Evolutionary conservation across 2,329 filamentous ascomycete genomes (phyloP), one percentile per base, ranked within the genome.

Genomic region (Cadophora sp.): DNA sequence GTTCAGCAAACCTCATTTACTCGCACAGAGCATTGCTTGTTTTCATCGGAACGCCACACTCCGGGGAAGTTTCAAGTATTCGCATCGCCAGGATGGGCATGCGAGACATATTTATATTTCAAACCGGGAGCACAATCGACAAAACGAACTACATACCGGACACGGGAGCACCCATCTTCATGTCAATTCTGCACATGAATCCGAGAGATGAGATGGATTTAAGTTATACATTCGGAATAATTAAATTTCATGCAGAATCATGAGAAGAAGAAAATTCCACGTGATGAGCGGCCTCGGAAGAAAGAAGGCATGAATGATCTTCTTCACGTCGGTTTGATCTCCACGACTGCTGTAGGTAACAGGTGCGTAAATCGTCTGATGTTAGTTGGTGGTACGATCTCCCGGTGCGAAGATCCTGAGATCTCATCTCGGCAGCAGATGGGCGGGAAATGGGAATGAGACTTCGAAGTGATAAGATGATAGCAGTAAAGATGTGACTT

Each of bases 221-320:
- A 16, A 46, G 24, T 29, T 62, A 5, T n/a, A 48, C 37, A 31
- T 27, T 12, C 24, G 22, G 51, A 37, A 24, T 62, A 29, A 31
- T 22, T 31, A 14, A 5, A 29, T 9, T 2, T 46, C 7, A 11
- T 29, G 24, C 34, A 46, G 58, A 60, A 40, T 60, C 12, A 16
- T 26, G 40, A 27, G 8, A 29, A 61, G 2, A 11, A 4, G 6
- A 14, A 37, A n/a, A n/a, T n/a, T 37, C 26, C 40, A 34, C 24
- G 46, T 51, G 40, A 62, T 14, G 4, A 37, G 8, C 14, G 14
- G 4, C 14, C 16, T 11, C 34, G 46, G 46, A 27, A 63, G 43
- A 26, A 29, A 27, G 24, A 29, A 55, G 40, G 62, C 62, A 65
- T 65, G 48, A 62, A 68, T 62, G 66, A 68, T 68, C 66, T 37